Percentiles rank a stretch among this genome's conserved stretches.
Evolutionary conservation across 441 rosid genomes (phyloP).

Genomic region (Erodium moschatum): DNA sequence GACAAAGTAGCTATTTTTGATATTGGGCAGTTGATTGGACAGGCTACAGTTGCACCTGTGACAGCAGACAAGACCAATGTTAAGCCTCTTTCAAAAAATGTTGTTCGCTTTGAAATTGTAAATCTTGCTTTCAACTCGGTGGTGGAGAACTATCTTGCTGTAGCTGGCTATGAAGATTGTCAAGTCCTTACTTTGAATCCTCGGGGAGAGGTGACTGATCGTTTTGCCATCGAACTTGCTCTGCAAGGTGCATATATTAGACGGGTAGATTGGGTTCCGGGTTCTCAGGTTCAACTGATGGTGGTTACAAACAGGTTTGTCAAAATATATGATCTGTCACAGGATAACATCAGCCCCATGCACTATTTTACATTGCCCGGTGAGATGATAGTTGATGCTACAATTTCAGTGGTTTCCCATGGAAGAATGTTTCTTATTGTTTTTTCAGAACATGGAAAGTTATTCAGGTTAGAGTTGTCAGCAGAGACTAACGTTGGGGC

Average conservation of each 20-base stretch:
- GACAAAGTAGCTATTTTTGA: constrained; percentile 99
- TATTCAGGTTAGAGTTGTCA: constrained; percentile 76
- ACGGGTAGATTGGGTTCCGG: constrained; percentile 93
- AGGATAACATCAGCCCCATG: constrained; percentile 93
- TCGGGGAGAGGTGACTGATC: constrained; percentile 97
- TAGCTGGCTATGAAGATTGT: constrained; percentile 98
- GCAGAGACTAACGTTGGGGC: constrained; percentile 81
- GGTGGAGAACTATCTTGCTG: constrained; percentile 95
- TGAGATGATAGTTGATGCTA: constrained; percentile 85
- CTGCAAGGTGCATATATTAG: constrained; percentile 93
- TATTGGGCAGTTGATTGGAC: constrained; percentile 93
- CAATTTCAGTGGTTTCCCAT: constrained; percentile 73
- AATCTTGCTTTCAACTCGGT: constrained; percentile 76
- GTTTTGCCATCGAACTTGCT: constrained; percentile 98
- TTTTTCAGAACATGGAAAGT: constrained; percentile 78
- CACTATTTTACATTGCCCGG: constrained; percentile 84
- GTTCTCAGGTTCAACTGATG: constrained; percentile 95
- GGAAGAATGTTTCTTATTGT: constrained; percentile 83
- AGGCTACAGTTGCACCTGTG: constrained; percentile 83
- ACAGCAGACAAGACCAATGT: constrained; percentile 96
- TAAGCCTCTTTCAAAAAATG: constrained; percentile 95
- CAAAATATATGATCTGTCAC: constrained; percentile 95
- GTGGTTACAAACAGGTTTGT: constrained; percentile 90
- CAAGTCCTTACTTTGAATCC: constrained; percentile 91
- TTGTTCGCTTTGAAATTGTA: constrained; percentile 96